Evolutionary conservation across 164 flowering plant genomes (phyloP), one percentile per base, ranked within the genome.

Genomic region (Stephania cephalantha): DNA sequence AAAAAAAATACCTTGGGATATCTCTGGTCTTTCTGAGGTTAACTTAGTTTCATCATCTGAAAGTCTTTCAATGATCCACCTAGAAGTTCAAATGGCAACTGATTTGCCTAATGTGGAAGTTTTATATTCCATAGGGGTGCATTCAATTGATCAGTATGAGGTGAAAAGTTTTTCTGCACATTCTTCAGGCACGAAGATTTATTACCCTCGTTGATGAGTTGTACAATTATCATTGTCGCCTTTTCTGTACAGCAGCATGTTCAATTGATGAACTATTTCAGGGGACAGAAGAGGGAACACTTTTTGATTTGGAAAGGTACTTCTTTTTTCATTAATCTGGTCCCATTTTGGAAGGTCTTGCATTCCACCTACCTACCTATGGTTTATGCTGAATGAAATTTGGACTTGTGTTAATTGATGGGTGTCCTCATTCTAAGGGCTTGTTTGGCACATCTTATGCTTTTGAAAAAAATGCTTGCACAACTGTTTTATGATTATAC

Each of bases 171-270:
- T 73, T 74, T 8, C 68, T 75, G 7, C 73, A 6, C 22, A 17
- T 64, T 61, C 79, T 70, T 71, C 90, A 95, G 99, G 99, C 99
- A 70, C 88, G 99, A 61, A 87, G 98, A 77, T 95, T 95, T 82
- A 95, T 95, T 81, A 93, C 97, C 74, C 97, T 95, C 22, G 74
- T 95, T n/a, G 99, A 95, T 87, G 99, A 95, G 82, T 69, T 95
- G 68, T 95, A 95, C 94, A 95, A 95, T 80, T 93, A 91, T 80
- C 99, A 92, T 77, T 95, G 99, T 82, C 76, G 97, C 82, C 85
- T 95, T 73, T 82, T 82, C 78, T 95, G 93, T 79, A 82, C 90
- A 31, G 96, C 98, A 17, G 91, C 91, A 77, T 68, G 91, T 81
- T 89, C 98, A 31, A 85, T 93, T 78, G 98, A 95, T 72, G 91